Conservation (phyloP, 148 eudicot genomes). For the Heliosperma pusillum region DNA sequence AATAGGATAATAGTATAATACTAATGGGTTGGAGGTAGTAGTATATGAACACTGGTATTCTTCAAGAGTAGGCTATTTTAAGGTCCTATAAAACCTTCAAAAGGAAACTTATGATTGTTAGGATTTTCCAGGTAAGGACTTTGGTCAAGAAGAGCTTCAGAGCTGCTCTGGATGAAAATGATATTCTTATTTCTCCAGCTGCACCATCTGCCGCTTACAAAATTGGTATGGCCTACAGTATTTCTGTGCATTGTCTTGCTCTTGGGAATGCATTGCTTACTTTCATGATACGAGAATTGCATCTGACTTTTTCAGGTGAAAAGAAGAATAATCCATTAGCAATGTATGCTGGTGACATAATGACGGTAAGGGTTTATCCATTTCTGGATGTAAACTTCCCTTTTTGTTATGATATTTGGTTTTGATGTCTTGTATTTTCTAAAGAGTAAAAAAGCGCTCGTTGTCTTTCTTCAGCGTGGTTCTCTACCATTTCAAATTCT, state of each 20-base stretch:
- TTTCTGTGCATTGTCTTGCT: constrained; percentile 12
- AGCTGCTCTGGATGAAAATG: constrained; percentile 70
- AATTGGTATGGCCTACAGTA: constrained; percentile 53
- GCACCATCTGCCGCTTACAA: constrained; percentile 94
- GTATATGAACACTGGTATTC: neutral
- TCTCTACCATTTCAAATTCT: neutral
- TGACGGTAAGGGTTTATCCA: constrained; percentile 65
- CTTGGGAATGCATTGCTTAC: neutral
- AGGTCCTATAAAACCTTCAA: constrained; percentile 3
- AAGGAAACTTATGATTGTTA: constrained; percentile 24
- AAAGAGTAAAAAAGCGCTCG: neutral
- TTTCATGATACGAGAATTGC: constrained; percentile 6
- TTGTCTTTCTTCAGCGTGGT: neutral
- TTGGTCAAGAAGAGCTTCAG: constrained; percentile 81
- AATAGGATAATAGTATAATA: neutral
- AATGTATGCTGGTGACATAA: constrained; percentile 97
- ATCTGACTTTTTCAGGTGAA: constrained; percentile 55
- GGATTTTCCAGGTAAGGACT: constrained; percentile 72
- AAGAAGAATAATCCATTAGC: constrained; percentile 95
- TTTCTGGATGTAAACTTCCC: neutral
- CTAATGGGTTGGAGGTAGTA: neutral
- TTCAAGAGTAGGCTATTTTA: neutral
- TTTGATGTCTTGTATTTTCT: neutral
- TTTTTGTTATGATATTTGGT: neutral
- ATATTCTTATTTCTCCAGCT: constrained; percentile 93